Conservation (phyloP, 257 asterid genomes). For the Nicotiana tabacum region DNA sequence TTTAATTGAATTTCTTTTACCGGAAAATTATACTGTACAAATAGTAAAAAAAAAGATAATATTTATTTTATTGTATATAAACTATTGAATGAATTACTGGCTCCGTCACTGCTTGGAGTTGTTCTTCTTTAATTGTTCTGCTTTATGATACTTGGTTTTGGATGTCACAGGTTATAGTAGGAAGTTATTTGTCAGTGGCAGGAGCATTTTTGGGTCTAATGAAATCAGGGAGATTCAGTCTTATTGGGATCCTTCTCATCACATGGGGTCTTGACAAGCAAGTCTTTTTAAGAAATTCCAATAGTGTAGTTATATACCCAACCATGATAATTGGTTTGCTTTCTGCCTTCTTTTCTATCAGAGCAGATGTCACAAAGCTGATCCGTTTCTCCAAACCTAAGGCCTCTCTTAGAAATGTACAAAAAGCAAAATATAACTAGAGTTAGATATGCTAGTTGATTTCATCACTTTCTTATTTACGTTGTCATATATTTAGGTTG, state of each 20-base stretch:
- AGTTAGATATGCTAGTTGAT: slow-evolving; percentile 1
- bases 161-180: slow-evolving; percentile 44
- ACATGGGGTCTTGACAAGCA: slow-evolving; percentile 46
- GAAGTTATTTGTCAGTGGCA: slow-evolving; percentile 55
- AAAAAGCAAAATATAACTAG: slow-evolving; percentile 23
- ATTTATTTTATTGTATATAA: too few species aligned
- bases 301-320: slow-evolving; percentile 26
- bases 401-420: not conserved
- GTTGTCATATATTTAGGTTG: not conserved
- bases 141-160: not conserved
- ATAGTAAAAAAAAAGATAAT: too few species aligned
- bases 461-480: not conserved
- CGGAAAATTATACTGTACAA: too few species aligned
- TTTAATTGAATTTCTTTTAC: too few species aligned
- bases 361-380: slow-evolving; percentile 50
- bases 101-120: not conserved
- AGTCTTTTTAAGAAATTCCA: slow-evolving; percentile 15
- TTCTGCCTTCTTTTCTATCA: slow-evolving; percentile 41
- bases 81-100: too few species aligned
- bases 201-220: slow-evolving; percentile 55
- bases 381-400: slow-evolving; percentile 15
- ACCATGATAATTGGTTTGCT: slow-evolving; percentile 40
- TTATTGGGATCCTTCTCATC: slow-evolving; percentile 41
- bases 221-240: slow-evolving; percentile 43
- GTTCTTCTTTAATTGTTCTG: not conserved